A percentile compares a stretch with the other conserved stretches of the same genome.
Conservation (phyloP, 768 basidiomycete genomes). For the Russula compacta region DNA sequence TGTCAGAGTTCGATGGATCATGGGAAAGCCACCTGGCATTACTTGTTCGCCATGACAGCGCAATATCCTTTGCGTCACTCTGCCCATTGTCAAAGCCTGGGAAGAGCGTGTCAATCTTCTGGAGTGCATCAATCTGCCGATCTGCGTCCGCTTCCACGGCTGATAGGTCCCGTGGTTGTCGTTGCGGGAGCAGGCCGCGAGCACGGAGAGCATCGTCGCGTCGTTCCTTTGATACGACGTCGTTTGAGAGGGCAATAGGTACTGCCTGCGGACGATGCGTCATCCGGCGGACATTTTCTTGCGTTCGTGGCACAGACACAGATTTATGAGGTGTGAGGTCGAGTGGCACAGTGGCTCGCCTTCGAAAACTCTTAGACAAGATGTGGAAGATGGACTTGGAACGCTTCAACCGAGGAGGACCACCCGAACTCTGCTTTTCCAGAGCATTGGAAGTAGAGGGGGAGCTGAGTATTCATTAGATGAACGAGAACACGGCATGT, state of each 20-base stretch:
- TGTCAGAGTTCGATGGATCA: not conserved
- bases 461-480: not conserved
- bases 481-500: not conserved
- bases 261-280: not conserved
- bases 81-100: not conserved
- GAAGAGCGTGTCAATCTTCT: not conserved
- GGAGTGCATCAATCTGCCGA: constrained; percentile 1
- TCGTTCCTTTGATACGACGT: constrained; percentile 8
- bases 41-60: constrained; percentile 3
- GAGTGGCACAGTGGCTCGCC: not conserved
- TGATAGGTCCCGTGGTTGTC: not conserved
- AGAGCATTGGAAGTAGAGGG: not conserved
- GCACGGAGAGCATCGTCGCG: constrained; percentile 17
- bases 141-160: constrained; percentile 17
- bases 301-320: not conserved
- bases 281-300: not conserved
- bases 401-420: not conserved
- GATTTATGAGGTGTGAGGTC: not conserved
- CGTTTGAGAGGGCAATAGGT: constrained; percentile 4
- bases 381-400: constrained; percentile 1
- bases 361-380: constrained; percentile 7
- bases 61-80: constrained; percentile 15
- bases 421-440: not conserved
- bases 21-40: not conserved
- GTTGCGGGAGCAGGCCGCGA: constrained; percentile 14